A percentile compares a stretch with the other conserved stretches of the same genome.
Evolutionary conservation across 371 early-diverging fungal species (phyloP).

Genomic region (Neoconidiobolus thromboides): DNA sequence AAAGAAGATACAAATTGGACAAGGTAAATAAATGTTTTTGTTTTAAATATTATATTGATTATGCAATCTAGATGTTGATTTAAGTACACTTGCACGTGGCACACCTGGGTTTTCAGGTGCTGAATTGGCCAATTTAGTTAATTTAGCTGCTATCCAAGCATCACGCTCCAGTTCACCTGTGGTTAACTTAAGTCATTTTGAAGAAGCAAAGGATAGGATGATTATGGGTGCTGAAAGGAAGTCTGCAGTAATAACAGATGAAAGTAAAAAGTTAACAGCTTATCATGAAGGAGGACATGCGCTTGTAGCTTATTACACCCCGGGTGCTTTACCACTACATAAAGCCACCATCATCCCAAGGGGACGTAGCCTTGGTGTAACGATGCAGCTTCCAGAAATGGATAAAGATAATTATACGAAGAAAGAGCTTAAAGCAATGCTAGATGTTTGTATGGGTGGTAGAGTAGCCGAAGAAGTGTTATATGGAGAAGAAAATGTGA

Average conservation of each 20-base stretch:
- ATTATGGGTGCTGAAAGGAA: constrained; percentile 92
- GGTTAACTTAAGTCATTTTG: constrained; percentile 65
- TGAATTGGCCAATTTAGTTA: constrained; percentile 89
- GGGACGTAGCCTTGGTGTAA: constrained; percentile 77
- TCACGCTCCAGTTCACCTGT: constrained; percentile 44
- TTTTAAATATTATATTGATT: background rate
- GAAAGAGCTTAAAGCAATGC: constrained; percentile 64
- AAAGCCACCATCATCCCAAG: constrained; percentile 97
- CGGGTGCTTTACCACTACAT: constrained; percentile 89
- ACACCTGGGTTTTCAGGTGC: constrained; percentile 95
- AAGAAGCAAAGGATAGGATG: constrained; percentile 93
- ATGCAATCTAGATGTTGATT: constrained; percentile 34
- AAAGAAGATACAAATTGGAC: constrained; percentile 39
- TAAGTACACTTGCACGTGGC: constrained; percentile 73
- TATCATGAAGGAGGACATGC: constrained; percentile 98
- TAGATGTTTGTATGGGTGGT: constrained; percentile 96
- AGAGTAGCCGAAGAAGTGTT: constrained; percentile 90
- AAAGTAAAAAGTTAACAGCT: constrained; percentile 72
- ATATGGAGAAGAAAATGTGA: constrained; percentile 82
- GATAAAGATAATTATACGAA: constrained; percentile 73
- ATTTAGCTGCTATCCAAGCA: constrained; percentile 90
- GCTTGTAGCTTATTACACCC: constrained; percentile 84
- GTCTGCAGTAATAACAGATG: constrained; percentile 76
- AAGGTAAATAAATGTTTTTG: background rate
- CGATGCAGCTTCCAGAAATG: constrained; percentile 86